Evolutionary conservation across 257 asterid species (phyloP), one percentile per base, ranked within the genome.

Genomic region (Apocynum venetum): DNA sequence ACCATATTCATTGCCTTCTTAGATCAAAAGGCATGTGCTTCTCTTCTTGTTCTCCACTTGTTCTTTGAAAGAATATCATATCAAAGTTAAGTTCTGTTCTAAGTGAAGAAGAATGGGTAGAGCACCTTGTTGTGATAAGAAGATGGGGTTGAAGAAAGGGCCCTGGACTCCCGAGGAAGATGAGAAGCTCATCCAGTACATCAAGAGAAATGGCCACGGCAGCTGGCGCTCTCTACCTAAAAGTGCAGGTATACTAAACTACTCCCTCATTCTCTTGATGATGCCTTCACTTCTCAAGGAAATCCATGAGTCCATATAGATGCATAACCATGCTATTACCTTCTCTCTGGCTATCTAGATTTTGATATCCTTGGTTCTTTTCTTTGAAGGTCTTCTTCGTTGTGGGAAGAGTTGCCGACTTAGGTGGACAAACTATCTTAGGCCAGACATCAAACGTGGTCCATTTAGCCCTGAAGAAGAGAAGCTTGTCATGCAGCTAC

Each of bases 151-250:
- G 91, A 95, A 91, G 78, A 95, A 86, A 85, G 98, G 99, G 78
- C 96, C 98, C 6, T 95, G 99, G 99, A 89, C 97, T 11, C 80
- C 97, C 25, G 98, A 93, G 40, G 98, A 93, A 91, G 98, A 93
- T 63, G 95, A 88, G 25, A 93, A 90, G 76, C 83, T 93, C 67
- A 74, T 89, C 52, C 90, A 89, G 2, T 93, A 87, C 69, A 90
- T 93, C 82, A 91, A 87, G 78, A 85, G 86, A 51, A 81, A 91
- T 85, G 98, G 98, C 19, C 93, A 89, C 86, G 96, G 96, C n/a
- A 90, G 97, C 88, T 93, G 98, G 98, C 90, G 96, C 70, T 85
- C 91, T 72, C 91, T 93, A 67, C 98, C 98, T 72, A 89, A 90
- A 76, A 94, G 84, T 77, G 98, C 98, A 81, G 98, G 98, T 93